A percentile compares a stretch with the other conserved stretches of the same genome.
phyloP scores from a whole-genome alignment of 2,329 filamentous ascomycete genomes.

The Aspergillus sp. region DNA sequence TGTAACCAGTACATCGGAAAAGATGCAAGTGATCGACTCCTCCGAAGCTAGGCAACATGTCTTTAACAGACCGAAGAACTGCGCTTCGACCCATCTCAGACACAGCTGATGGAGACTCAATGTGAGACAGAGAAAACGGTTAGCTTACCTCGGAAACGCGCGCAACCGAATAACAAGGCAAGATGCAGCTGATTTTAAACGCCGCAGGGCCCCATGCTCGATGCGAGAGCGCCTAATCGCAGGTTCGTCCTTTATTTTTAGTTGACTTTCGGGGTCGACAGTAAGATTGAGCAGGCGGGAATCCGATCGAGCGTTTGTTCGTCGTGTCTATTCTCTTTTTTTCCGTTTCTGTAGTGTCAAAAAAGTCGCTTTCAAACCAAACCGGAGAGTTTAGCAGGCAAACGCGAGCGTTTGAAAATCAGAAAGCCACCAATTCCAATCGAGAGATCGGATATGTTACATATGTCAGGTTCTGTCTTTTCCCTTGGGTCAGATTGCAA shows the following conservation, averaged over 20 bases:
- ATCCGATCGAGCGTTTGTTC: conserved; percentile 2
- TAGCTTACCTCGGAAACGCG: conserved; percentile 30
- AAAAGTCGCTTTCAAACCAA: conserved; percentile 5
- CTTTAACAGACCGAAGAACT: background rate
- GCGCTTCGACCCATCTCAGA: background rate
- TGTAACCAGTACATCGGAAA: background rate
- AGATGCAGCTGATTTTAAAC: conserved; percentile 22
- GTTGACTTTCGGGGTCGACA: conserved; percentile 2
- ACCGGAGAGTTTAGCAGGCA: background rate
- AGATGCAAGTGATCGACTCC: background rate
- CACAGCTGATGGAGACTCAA: background rate
- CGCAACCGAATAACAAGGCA: conserved; percentile 23
- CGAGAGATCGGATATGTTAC: conserved; percentile 16
- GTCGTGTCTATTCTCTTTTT: conserved; percentile 2
- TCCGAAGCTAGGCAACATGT: background rate
- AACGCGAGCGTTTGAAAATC: conserved; percentile 2
- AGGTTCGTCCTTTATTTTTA: conserved; percentile 5
- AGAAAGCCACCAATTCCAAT: conserved; percentile 13
- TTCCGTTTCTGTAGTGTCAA: background rate
- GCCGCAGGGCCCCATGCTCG: conserved; percentile 29
- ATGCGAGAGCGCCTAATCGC: conserved; percentile 25
- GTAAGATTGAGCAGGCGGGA: background rate
- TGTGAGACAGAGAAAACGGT: conserved; percentile 10
- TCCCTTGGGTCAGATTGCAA: background rate
- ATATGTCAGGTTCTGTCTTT: conserved; percentile 10